Percentiles rank a stretch among this genome's conserved stretches.
phyloP scores from a whole-genome alignment of 2,329 filamentous ascomycete genomes.

The Microsporum canis region DNA sequence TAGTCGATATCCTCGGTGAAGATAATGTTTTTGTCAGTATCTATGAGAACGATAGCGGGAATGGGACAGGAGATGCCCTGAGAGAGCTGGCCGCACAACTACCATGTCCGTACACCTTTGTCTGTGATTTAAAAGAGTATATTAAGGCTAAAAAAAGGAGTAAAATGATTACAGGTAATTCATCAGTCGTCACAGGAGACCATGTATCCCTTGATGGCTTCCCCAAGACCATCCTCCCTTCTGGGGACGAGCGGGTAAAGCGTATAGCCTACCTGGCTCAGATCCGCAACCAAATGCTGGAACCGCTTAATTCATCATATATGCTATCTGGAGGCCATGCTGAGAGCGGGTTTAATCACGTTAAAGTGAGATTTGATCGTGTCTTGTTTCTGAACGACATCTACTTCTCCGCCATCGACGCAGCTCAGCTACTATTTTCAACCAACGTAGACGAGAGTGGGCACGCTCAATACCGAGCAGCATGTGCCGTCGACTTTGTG shows the following conservation, averaged over 20 bases:
- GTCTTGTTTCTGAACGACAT: constrained; percentile 11
- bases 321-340: background rate
- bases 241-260: constrained; percentile 7
- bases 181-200: constrained; percentile 10
- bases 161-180: constrained; percentile 7
- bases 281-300: constrained; percentile 9
- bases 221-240: background rate
- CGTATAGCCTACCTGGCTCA: constrained; percentile 11
- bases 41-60: constrained; percentile 12
- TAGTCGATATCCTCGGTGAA: constrained; percentile 10
- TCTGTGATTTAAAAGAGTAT: background rate
- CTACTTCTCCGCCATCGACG: constrained; percentile 9
- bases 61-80: constrained; percentile 8
- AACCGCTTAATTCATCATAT: constrained; percentile 7
- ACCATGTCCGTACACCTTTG: constrained; percentile 5
- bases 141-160: background rate
- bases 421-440: constrained; percentile 10
- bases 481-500: constrained; percentile 11
- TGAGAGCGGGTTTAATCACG: constrained; percentile 5
- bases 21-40: constrained; percentile 13
- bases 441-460: constrained; percentile 8
- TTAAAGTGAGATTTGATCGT: constrained; percentile 7
- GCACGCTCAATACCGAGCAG: constrained; percentile 9
- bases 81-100: constrained; percentile 5
- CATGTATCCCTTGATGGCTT: constrained; percentile 7